Percentiles rank a stretch among this genome's conserved stretches.
These are phyloP conservation scores for Backusella tuberculispora DNA, from an alignment of 192 early-diverging fungal genomes.

Conservation along the genomic window DNA sequence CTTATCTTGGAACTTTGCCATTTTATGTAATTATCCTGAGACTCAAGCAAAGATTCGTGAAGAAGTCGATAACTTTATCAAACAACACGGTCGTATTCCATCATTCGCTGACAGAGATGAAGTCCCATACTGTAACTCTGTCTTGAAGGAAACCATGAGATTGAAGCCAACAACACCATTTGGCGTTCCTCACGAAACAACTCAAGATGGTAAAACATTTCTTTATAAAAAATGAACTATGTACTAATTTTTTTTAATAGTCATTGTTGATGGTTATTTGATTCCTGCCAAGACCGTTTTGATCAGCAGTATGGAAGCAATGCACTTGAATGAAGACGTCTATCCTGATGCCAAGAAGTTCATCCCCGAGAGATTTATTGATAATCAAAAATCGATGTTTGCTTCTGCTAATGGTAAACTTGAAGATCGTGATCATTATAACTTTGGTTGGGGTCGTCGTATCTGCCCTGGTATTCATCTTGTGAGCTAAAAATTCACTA, in stretches of 20 bases:
- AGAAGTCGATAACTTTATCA: conserved; percentile 25
- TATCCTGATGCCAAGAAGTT: conserved; percentile 53
- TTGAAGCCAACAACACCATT: conserved; percentile 5
- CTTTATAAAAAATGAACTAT: background rate
- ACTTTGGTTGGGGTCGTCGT: conserved; percentile 27
- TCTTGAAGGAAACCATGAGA: conserved; percentile 26
- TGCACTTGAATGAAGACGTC: conserved; percentile 42
- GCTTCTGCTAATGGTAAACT: conserved; percentile 23
- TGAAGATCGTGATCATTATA: conserved; percentile 25
- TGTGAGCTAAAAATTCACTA: background rate
- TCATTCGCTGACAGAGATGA: conserved; percentile 1
- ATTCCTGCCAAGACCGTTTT: conserved; percentile 53
- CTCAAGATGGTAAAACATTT: conserved; percentile 12
- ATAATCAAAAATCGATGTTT: background rate
- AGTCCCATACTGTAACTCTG: conserved; percentile 26
- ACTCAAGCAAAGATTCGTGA: conserved; percentile 17
- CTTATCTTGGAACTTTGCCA: conserved; percentile 27
- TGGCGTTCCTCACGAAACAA: conserved; percentile 19
- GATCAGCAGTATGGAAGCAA: conserved; percentile 50
- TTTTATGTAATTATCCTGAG: conserved; percentile 25
- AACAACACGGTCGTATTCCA: background rate
- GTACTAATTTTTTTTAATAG: conserved; percentile 8
- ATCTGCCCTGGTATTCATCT: conserved; percentile 21
- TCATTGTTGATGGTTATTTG: conserved; percentile 45
- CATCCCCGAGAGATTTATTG: conserved; percentile 45